Percentiles rank a stretch among this genome's conserved stretches.
Evolutionary conservation across 768 basidiomycete species (phyloP).

Genomic region (Leccinum longicurvipes): DNA sequence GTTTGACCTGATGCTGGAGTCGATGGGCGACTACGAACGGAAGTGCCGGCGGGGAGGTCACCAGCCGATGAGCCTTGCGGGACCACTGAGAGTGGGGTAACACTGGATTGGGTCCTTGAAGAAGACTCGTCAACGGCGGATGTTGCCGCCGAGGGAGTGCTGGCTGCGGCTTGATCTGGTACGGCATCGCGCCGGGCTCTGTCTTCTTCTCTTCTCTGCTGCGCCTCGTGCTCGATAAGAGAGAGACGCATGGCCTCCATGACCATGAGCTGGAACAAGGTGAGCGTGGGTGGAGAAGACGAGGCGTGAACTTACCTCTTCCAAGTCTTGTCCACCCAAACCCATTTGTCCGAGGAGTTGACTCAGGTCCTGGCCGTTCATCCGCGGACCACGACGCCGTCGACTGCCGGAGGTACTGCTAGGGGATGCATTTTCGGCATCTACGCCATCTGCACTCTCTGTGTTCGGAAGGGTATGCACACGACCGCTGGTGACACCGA

Average conservation of each 20-base stretch:
- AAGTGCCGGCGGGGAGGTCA: constrained; percentile 7
- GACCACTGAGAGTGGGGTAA: constrained; percentile 1
- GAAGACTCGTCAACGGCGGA: constrained; percentile 4
- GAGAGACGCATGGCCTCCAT: constrained; percentile 99
- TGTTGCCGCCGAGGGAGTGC: constrained; percentile 12
- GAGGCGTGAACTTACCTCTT: constrained; percentile 61
- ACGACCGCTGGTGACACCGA: constrained; percentile 90
- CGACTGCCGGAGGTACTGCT: constrained; percentile 44
- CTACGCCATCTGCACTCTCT: constrained; percentile 47
- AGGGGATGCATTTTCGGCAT: constrained; percentile 32
- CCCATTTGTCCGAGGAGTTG: constrained; percentile 62
- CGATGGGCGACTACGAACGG: constrained; percentile 24
- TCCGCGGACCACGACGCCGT: constrained; percentile 57
- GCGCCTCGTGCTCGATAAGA: constrained; percentile 91
- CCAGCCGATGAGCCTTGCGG: constrained; percentile 12
- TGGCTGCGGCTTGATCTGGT: constrained; percentile 34
- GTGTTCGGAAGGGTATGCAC: constrained; percentile 63
- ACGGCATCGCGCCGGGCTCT: constrained; percentile 51
- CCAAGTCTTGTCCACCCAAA: constrained; percentile 82
- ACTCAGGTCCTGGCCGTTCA: constrained; percentile 53
- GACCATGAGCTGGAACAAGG: constrained; percentile 74
- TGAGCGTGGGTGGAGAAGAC: constrained; percentile 13
- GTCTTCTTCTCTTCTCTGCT: constrained; percentile 76
- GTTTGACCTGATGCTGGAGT: constrained; percentile 37
- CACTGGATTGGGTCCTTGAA: constrained; percentile 3